Base-by-base conservation (phyloP, 305 asterid species). In the Salvia sclarea region DNA sequence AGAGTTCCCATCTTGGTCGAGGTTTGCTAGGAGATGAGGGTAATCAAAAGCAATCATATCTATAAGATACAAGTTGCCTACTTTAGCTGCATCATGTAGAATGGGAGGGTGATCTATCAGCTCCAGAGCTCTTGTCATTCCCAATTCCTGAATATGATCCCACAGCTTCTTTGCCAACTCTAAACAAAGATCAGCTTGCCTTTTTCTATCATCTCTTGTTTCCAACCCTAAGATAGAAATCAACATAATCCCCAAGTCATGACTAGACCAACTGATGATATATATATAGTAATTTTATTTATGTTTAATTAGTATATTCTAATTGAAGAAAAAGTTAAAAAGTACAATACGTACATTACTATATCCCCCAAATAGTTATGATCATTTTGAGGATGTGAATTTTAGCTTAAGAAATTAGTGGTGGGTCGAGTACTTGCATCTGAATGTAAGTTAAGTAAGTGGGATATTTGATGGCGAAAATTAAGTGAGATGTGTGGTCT, bases 41-140 rank as follows among this genome's bases (percentile, higher is more conserved):
- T 31, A 21, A n/a, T 12, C 14, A 14, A 13, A 12, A 38, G 72
- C 16, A 16, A 67, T 38, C 64, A 67, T 35, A 3, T 11, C 16
- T 54, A 67, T 41, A 25, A 67, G 21, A 52, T 10, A 22, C 16
- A 67, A n/a, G 47, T 55, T 55, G 21, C 72, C 64, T 12, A 40
- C 55, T 55, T 55, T 67, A 2, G 55, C 64, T 9, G 72, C 72
- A 10, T 60, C 50, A 10, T 54, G 72, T 38, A 67, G 61, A 65
- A 49, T 50, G 0, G 38, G 37, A 8, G 52, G 61, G 1, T 8
- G 5, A 21, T 22, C n/a, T 6, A 64, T 30, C 12, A 64, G 33
- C 45, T 64, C 33, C n/a, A 13, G 0, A 24, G 20, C 60, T 7
- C 20, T 4, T 0, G 2, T 8, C 18, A 2, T 13, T 35, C 18